Evolutionary conservation across 805 yeast genomes (phyloP), one percentile per base, ranked within the genome.

Genomic region (Pichia nakasei): DNA sequence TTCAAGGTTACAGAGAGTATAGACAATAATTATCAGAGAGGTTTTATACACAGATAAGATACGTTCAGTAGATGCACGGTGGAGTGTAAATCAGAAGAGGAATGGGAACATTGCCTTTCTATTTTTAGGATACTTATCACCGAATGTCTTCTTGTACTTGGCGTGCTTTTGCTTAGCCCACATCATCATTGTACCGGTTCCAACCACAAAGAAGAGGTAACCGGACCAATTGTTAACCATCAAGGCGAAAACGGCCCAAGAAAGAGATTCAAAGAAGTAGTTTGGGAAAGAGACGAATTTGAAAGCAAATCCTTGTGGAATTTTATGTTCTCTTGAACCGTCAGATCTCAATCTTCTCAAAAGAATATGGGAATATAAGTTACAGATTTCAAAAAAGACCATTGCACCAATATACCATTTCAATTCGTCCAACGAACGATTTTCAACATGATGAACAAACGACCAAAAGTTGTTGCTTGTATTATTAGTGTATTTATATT

Each of bases 121-220:
- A 60, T 76, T 71, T 55, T 78, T 77, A 56, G 91, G 91, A 62
- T 91, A 93, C 50, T 78, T 76, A 53, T 78, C 78, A 22, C 88
- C 87, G 66, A 84, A 84, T 45, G 79, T 80, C 56, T 72, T 73
- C 57, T 69, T 67, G 60, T 81, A 83, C 44, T 78, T 69, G 55
- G 68, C 70, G 65, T 91, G 94, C 63, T 87, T 89, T 69, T 86
- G 81, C 46, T 76, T 72, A 20, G 97, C 97, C 97, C 97, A 91
- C 43, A 77, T 53, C 67, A 75, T 81, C 97, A 93, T 91, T 61
- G 93, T 96, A 35, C 63, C 73, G 13, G 84, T 68, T 39, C 93
- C 82, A 39, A 86, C 85, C 18, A 69, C 53, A 41, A 80, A 67
- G 67, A 93, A 93, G 20, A 85, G 55, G 58, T 80, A 72, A 27